Conservation (phyloP, 2,329 filamentous ascomycete species). For the Stachybotrys echinatus region DNA sequence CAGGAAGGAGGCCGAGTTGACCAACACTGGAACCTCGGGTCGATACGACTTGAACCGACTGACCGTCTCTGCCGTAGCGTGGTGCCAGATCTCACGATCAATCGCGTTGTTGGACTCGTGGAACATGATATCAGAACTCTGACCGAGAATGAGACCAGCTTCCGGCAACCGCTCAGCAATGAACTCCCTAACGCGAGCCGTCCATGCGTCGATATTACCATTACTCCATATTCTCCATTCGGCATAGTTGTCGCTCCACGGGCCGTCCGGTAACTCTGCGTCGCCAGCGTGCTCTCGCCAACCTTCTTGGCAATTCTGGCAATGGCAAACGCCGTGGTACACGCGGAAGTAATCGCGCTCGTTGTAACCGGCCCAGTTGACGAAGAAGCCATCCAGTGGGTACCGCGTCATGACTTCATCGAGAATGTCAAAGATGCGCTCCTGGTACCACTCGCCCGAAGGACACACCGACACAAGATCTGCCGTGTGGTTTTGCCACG, state of each 20-base stretch:
- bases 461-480: slow-evolving; percentile 10
- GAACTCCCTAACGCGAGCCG: slow-evolving; percentile 7
- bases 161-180: slow-evolving; percentile 7
- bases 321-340: slow-evolving; percentile 12
- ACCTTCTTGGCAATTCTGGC: slow-evolving; percentile 5
- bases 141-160: slow-evolving; percentile 9
- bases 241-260: slow-evolving; percentile 4
- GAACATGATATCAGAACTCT: slow-evolving; percentile 7
- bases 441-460: slow-evolving; percentile 9
- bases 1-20: slow-evolving; percentile 8
- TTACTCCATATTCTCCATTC: slow-evolving; percentile 9
- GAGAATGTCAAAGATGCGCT: slow-evolving; percentile 10
- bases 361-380: slow-evolving; percentile 12
- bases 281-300: slow-evolving; percentile 8
- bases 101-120: slow-evolving; percentile 11
- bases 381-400: slow-evolving; percentile 11
- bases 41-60: slow-evolving; percentile 6
- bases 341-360: slow-evolving; percentile 10
- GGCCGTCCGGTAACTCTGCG: slow-evolving; percentile 5
- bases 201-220: slow-evolving; percentile 9
- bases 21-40: slow-evolving; percentile 9
- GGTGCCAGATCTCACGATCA: slow-evolving; percentile 9
- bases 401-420: slow-evolving; percentile 10
- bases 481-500: slow-evolving; percentile 8
- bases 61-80: slow-evolving; percentile 8